These are phyloP conservation scores for Xylaria sp. DNA, from an alignment of 2,329 filamentous ascomycete species.

Conservation along the genomic window DNA sequence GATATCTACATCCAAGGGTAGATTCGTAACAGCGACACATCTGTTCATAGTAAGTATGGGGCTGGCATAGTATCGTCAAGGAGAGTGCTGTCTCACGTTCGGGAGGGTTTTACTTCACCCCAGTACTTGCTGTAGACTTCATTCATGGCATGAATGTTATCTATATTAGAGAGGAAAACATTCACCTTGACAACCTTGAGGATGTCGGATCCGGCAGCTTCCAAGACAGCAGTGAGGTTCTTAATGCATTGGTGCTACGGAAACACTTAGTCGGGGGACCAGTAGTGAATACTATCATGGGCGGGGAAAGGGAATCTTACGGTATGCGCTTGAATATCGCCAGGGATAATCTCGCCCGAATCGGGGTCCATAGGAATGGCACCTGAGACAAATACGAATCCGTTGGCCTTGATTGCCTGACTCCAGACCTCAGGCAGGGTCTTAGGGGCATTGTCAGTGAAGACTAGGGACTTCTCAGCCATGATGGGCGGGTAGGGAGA, in stretches of 20 bases:
- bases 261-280: slow-evolving; percentile 2
- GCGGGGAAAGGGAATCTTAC: slow-evolving; percentile 46
- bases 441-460: slow-evolving; percentile 55
- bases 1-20: slow-evolving; percentile 86
- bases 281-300: not conserved
- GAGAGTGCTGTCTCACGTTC: slow-evolving; percentile 51
- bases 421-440: slow-evolving; percentile 55
- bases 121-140: slow-evolving; percentile 77
- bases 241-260: slow-evolving; percentile 70
- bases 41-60: slow-evolving; percentile 53
- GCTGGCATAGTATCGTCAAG: not conserved
- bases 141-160: slow-evolving; percentile 80
- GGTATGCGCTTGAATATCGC: slow-evolving; percentile 73
- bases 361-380: slow-evolving; percentile 73
- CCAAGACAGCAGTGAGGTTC: slow-evolving; percentile 75
- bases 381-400: slow-evolving; percentile 76
- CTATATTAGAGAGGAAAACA: slow-evolving; percentile 79
- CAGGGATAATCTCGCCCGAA: slow-evolving; percentile 68
- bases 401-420: slow-evolving; percentile 73
- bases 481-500: slow-evolving; percentile 37
- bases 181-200: slow-evolving; percentile 76
- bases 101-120: slow-evolving; percentile 58
- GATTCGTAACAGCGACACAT: slow-evolving; percentile 88
- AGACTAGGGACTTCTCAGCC: slow-evolving; percentile 51
- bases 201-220: slow-evolving; percentile 72